Evolutionary conservation across 78 protist genomes (phyloP).

Genomic region (Anaeramoeba flamelloides): DNA sequence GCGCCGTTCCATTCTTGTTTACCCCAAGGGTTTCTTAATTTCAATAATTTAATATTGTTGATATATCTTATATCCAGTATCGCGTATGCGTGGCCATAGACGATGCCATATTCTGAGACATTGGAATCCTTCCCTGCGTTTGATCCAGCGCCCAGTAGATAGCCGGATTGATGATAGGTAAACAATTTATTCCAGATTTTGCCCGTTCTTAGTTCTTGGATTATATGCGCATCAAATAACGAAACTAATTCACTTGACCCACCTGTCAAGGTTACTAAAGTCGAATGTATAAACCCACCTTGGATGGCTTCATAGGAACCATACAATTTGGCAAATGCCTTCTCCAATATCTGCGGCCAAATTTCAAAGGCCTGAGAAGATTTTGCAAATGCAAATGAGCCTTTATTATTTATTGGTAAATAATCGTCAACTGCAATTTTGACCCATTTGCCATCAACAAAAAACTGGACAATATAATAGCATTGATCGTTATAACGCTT

Average conservation of each 20-base stretch:
- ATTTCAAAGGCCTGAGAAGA: constrained; percentile 18
- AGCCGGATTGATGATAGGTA: no score
- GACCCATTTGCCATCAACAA: background rate
- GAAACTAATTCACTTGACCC: no score
- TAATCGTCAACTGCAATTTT: background rate
- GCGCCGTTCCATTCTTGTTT: constrained; percentile 19
- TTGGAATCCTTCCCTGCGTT: no score
- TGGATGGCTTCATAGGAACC: constrained; percentile 8
- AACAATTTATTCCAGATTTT: no score
- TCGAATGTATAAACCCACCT: no score
- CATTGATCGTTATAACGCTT: no score
- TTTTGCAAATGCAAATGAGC: no score
- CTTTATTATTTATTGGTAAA: background rate
- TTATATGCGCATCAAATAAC: no score
- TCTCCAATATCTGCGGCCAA: constrained; percentile 28
- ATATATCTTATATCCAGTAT: constrained; percentile 12
- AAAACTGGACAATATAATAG: background rate
- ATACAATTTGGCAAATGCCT: constrained; percentile 28
- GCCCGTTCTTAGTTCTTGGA: no score
- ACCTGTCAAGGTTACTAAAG: no score
- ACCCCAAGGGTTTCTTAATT: constrained; percentile 33
- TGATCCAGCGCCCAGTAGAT: no score
- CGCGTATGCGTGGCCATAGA: constrained; percentile 22
- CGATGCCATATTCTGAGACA: no score
- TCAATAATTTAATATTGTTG: constrained; percentile 4